Conservation (phyloP, 495 filamentous ascomycete species). For the Umbilicaria muhlenbergii region DNA sequence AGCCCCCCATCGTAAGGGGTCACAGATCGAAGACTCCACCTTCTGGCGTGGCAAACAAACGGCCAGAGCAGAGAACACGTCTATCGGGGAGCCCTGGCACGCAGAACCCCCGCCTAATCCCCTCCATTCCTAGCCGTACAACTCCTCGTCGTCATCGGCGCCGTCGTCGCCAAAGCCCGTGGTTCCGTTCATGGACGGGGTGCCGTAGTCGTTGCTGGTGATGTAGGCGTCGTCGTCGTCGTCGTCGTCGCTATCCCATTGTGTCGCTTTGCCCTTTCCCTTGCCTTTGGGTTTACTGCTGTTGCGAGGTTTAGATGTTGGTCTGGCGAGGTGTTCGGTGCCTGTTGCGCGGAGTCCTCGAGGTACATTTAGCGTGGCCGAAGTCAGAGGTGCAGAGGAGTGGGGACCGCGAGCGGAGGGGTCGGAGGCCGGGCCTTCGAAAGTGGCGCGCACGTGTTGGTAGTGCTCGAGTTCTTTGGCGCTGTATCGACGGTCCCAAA, state of each 20-base stretch:
- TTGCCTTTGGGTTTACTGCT: conserved; percentile 7
- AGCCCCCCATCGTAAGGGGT: too few species aligned
- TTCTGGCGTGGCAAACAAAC: too few species aligned
- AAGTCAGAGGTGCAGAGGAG: background rate
- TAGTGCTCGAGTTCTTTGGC: conserved; percentile 88
- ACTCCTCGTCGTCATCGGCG: conserved; percentile 7
- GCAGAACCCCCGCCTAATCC: too few species aligned
- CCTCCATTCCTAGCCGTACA: conserved; percentile 4
- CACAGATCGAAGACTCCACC: too few species aligned
- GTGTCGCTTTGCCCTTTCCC: conserved; percentile 12
- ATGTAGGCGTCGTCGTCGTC: conserved; percentile 10
- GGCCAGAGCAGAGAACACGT: too few species aligned
- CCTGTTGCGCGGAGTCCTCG: background rate
- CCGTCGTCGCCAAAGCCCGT: conserved; percentile 5
- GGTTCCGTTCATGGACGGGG: background rate
- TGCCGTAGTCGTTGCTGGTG: conserved; percentile 12
- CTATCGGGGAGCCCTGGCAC: too few species aligned
- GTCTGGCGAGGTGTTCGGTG: conserved; percentile 3
- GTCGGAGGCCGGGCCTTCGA: conserved; percentile 35
- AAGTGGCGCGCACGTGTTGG: conserved; percentile 61
- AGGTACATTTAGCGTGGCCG: background rate
- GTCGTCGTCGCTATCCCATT: conserved; percentile 6
- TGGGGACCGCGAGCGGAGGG: background rate
- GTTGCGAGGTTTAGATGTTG: background rate
- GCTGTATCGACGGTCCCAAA: conserved; percentile 24